Percentiles rank a stretch among this genome's conserved stretches.
phyloP scores from a whole-genome alignment of 1,284 basidiomycete genomes.

The Sphaerobolus stellatus region DNA sequence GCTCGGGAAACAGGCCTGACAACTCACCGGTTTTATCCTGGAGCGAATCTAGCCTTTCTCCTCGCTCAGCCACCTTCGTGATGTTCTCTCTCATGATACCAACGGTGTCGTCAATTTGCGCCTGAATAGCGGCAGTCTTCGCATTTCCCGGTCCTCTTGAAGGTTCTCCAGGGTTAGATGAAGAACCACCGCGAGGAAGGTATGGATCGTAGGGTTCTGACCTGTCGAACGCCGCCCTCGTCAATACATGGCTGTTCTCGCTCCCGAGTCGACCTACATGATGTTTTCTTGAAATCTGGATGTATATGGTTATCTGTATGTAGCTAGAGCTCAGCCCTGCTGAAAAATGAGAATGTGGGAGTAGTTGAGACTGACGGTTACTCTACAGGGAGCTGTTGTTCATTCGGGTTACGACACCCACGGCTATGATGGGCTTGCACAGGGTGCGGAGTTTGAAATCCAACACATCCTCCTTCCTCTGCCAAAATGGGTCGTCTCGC shows the following conservation, averaged over 20 bases:
- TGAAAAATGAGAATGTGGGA: too few species aligned
- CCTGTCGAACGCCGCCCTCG: too few species aligned
- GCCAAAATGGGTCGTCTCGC: conserved; percentile 77
- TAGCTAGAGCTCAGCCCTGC: too few species aligned
- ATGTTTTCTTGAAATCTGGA: too few species aligned
- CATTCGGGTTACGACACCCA: too few species aligned
- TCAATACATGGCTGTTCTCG: too few species aligned
- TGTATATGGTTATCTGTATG: too few species aligned
- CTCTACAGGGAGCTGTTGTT: too few species aligned
- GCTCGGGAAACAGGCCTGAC: background rate
- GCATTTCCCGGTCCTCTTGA: conserved; percentile 53
- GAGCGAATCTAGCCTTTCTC: conserved; percentile 89
- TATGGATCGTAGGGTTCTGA: conserved; percentile 97
- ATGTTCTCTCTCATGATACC: conserved; percentile 99
- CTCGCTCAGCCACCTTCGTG: conserved; percentile 91
- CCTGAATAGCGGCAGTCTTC: conserved; percentile 91
- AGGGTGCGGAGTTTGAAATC: too few species aligned
- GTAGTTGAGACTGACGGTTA: too few species aligned
- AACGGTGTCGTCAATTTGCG: conserved; percentile 93
- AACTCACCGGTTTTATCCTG: conserved; percentile 93
- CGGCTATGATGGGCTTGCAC: too few species aligned
- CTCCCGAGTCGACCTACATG: too few species aligned
- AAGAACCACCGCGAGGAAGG: conserved; percentile 77
- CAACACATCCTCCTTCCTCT: background rate
- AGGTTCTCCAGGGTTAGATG: conserved; percentile 47